Evolutionary conservation across 768 basidiomycete genomes (phyloP), one percentile per base, ranked within the genome.

Genomic region (Tylopilus sp.): DNA sequence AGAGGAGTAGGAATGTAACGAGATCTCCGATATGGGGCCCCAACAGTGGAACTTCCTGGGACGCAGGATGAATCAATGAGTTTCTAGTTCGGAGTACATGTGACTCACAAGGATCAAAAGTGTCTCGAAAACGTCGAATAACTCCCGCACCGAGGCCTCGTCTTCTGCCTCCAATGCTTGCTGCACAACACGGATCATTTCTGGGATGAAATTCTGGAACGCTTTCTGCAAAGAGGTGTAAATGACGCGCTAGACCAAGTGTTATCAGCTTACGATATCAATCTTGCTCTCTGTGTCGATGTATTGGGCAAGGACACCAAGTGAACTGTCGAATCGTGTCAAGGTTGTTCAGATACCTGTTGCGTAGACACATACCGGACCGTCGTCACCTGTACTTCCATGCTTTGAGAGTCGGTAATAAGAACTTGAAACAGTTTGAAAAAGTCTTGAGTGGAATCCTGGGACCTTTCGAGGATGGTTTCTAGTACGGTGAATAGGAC

Each of bases 71-170:
- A 19, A 58, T 63, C 48, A 63, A 37, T 29, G 37, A 34, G 11
- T 5, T 21, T 52, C 37, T 12, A 4, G n/a, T 24, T 28, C 21
- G 16, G 21, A 37, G 25, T 14, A 13, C 22, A 2, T 49, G 40
- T 14, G 30, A 70, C 85, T 53, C 59, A 90, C 91, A 53, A 98
- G 83, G 65, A 98, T 96, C 43, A 96, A 80, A 43, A 98, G 84
- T 1, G 92, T 95, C 77, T 98, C 97, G 57, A 98, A 79, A 26
- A 98, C 92, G 66, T 99, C 97, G 64, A 98, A 97, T 24, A 94
- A 77, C 64, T 95, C 85, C 58, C 94, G 85, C 42, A 92, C 90
- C 49, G 84, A 84, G 31, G 78, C 77, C 65, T 94, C 92, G 64
- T 98, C 88, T 31, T 80, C 82, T 31, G 80, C 69, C 59, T 89